A percentile compares a stretch with the other conserved stretches of the same genome.
These are phyloP conservation scores for Pythium aphanidermatum DNA, from an alignment of 352 stramenopile species.

Conservation along the genomic window DNA sequence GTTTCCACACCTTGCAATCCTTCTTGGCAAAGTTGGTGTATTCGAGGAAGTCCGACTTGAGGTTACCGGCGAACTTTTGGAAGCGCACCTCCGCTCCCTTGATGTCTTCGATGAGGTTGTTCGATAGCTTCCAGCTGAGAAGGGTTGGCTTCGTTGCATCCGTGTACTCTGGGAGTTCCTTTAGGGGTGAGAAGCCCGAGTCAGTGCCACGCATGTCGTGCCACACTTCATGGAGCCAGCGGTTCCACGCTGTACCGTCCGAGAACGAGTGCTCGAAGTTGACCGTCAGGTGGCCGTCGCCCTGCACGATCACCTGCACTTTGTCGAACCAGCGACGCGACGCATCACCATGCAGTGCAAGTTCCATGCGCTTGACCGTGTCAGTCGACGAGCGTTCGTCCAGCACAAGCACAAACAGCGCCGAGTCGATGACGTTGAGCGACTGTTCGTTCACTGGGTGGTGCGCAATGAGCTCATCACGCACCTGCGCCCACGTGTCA, in stretches of 20 bases:
- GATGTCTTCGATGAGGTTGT: slow-evolving; percentile 67
- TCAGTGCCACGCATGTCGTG: slow-evolving; percentile 81
- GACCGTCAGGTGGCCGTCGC: slow-evolving; percentile 81
- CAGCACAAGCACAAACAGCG: slow-evolving; percentile 85
- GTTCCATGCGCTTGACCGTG: slow-evolving; percentile 67
- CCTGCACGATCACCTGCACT: slow-evolving; percentile 83
- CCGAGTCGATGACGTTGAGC: slow-evolving; percentile 81
- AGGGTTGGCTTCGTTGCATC: slow-evolving; percentile 36
- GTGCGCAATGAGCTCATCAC: slow-evolving; percentile 58
- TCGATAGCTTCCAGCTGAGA: slow-evolving; percentile 71
- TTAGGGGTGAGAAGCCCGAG: slow-evolving; percentile 63
- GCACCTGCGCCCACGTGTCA: slow-evolving; percentile 80
- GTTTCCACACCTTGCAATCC: slow-evolving; percentile 88
- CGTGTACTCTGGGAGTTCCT: slow-evolving; percentile 54
- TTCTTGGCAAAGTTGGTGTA: slow-evolving; percentile 89
- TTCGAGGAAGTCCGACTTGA: slow-evolving; percentile 71
- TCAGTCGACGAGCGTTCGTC: slow-evolving; percentile 64
- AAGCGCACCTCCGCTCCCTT: slow-evolving; percentile 72
- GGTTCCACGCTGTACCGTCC: slow-evolving; percentile 90
- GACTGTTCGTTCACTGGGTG: slow-evolving; percentile 68
- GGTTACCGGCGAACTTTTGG: slow-evolving; percentile 52
- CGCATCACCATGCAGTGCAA: slow-evolving; percentile 81
- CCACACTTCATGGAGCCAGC: slow-evolving; percentile 90
- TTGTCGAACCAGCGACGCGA: slow-evolving; percentile 92
- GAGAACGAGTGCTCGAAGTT: slow-evolving; percentile 95